Base-by-base conservation (phyloP, 495 filamentous ascomycete genomes). In the Annulohypoxylon bovei region DNA sequence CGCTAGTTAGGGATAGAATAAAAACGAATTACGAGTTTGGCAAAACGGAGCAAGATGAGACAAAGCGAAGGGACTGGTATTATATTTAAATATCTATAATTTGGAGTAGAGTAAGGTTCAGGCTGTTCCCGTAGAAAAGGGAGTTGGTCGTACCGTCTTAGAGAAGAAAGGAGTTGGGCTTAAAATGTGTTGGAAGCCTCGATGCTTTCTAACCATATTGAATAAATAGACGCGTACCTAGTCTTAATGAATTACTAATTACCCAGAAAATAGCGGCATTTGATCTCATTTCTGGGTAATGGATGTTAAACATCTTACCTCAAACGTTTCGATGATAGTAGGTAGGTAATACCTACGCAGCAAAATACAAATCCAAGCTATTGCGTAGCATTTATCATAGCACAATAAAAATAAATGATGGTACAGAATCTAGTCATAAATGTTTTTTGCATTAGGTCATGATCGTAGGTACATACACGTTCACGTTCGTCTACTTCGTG, bases 401-500 rank as follows among this genome's bases (percentile, higher is more conserved):
- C n/a, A n/a, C n/a, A n/a, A n/a, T n/a, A n/a, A n/a, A 35, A 1
- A 39, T n/a, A 50, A 6, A 23, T 32, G 12, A 11, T 4, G 6
- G 40, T 28, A 50, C n/a, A n/a, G n/a, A n/a, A n/a, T 44, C 35
- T 71, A 3, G 53, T 74, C 39, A 71, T 50, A 63, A 63, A 16
- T 37, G n/a, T 52, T 35, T 56, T 53, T 67, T 74, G 71, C 65
- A 70, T 68, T 71, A 63, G 52, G 55, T 71, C 65, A 59, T 75
- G 55, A 74, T 66, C 53, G 33, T 55, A 68, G 67, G 60, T 63
- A 70, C 54, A 63, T 66, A 44, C 50, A 63, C 28, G 30, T 56
- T 27, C 46, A 23, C 22, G 46, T 64, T 28, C 47, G 23, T 67
- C 35, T 28, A 16, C 28, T 61, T 47, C 35, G 18, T 33, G 16